A percentile compares a stretch with the other conserved stretches of the same genome.
phyloP scores from a whole-genome alignment of 208 protist genomes.

The Phytomonas francai region DNA sequence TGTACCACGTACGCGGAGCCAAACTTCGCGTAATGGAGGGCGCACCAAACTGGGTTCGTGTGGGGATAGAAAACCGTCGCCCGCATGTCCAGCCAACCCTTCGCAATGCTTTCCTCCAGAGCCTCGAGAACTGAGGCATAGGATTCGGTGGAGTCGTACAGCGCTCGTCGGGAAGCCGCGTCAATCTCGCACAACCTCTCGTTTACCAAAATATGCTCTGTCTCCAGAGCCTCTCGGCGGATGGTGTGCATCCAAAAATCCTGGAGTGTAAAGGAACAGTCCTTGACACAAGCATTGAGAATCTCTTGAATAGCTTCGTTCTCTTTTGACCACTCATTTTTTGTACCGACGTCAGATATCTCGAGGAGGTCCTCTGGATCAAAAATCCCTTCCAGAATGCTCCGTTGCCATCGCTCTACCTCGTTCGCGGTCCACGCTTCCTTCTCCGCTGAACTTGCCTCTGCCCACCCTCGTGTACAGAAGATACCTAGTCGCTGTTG shows the following conservation, averaged over 20 bases:
- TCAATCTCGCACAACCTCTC: slow-evolving; percentile 36
- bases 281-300: slow-evolving; percentile 26
- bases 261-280: slow-evolving; percentile 41
- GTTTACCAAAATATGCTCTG: slow-evolving; percentile 58
- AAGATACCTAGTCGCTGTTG: slow-evolving; percentile 6
- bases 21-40: slow-evolving; percentile 79
- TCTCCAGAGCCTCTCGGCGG: slow-evolving; percentile 72
- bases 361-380: slow-evolving; percentile 75
- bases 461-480: slow-evolving; percentile 11
- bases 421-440: slow-evolving; percentile 37
- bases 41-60: slow-evolving; percentile 65
- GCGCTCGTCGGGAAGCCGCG: slow-evolving; percentile 36
- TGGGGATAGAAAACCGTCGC: slow-evolving; percentile 48
- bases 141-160: slow-evolving; percentile 32
- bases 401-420: slow-evolving; percentile 36
- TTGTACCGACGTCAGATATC: slow-evolving; percentile 10
- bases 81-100: slow-evolving; percentile 47
- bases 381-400: slow-evolving; percentile 50
- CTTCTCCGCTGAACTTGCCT: slow-evolving; percentile 21
- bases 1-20: slow-evolving; percentile 60
- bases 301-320: slow-evolving; percentile 39
- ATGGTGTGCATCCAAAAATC: slow-evolving; percentile 76
- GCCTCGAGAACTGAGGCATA: slow-evolving; percentile 22
- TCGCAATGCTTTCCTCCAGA: slow-evolving; percentile 39
- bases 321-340: slow-evolving; percentile 59